Conservation (phyloP, 441 rosid species). For the Daphne laureola region DNA sequence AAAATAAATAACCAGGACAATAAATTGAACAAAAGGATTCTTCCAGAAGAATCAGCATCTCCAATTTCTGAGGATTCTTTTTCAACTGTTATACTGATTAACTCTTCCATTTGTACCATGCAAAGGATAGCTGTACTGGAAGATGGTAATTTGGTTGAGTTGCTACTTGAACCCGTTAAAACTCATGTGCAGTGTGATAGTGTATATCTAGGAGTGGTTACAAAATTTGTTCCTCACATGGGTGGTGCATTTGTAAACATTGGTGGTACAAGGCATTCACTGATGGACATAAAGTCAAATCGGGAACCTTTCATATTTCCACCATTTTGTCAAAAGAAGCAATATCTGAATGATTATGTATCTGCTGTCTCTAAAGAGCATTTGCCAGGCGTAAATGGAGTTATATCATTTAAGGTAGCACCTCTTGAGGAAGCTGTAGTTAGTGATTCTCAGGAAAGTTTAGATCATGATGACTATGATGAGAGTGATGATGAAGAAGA, state of each 20-base stretch:
- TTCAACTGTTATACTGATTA: conserved; percentile 64
- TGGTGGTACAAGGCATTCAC: conserved; percentile 70
- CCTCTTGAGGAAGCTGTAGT: conserved; percentile 43
- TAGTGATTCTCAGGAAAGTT: conserved; percentile 25
- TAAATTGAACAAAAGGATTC: conserved; percentile 30
- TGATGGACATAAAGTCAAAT: conserved; percentile 69
- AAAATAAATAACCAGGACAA: conserved; percentile 29
- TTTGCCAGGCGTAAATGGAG: conserved; percentile 25
- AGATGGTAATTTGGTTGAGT: conserved; percentile 80
- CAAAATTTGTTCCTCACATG: conserved; percentile 89
- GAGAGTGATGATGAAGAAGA: conserved; percentile 65
- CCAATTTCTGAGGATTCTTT: conserved; percentile 34
- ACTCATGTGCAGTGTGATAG: conserved; percentile 82
- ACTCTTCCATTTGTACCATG: conserved; percentile 87
- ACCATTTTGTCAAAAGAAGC: conserved; percentile 61
- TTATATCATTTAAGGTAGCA: conserved; percentile 33
- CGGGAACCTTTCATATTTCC: conserved; percentile 85
- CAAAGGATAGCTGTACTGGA: conserved; percentile 96
- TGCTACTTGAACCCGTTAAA: conserved; percentile 89
- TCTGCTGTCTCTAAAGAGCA: conserved; percentile 28
- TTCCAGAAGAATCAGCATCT: conserved; percentile 36
- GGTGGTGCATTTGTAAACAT: conserved; percentile 97
- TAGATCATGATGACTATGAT: conserved; percentile 31
- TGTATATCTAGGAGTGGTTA: conserved; percentile 76
- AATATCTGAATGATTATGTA: conserved; percentile 31